A percentile compares a stretch with the other conserved stretches of the same genome.
Evolutionary conservation across 1,139 yeast species (phyloP).

Genomic region (Debaryomycetaceae sp.): DNA sequence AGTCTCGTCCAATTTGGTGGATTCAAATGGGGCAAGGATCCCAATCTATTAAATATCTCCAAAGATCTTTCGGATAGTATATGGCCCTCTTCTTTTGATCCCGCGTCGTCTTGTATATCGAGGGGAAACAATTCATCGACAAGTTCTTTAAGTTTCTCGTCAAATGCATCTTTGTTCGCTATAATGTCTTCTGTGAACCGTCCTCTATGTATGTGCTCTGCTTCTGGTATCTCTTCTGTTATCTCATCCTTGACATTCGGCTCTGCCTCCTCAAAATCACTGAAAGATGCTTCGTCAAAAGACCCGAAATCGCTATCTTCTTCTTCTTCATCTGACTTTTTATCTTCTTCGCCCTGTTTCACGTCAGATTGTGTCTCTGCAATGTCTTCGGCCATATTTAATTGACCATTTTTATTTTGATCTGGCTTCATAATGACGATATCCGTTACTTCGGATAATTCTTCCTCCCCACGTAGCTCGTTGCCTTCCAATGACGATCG

Average conservation of each 20-base stretch:
- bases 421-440: background rate
- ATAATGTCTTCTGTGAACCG: slow-evolving; percentile 14
- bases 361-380: background rate
- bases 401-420: background rate
- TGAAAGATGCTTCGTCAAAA: slow-evolving; percentile 43
- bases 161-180: slow-evolving; percentile 12
- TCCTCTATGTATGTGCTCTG: background rate
- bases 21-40: slow-evolving; percentile 39
- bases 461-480: background rate
- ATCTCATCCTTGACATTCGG: background rate
- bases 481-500: background rate
- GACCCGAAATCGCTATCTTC: slow-evolving; percentile 38
- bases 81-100: background rate
- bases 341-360: slow-evolving; percentile 1
- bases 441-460: background rate
- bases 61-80: slow-evolving; percentile 1
- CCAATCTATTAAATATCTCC: slow-evolving; percentile 31
- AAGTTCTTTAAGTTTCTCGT: slow-evolving; percentile 14
- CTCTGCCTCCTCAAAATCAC: slow-evolving; percentile 20
- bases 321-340: slow-evolving; percentile 13
- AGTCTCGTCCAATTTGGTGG: slow-evolving; percentile 60
- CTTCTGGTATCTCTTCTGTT: background rate
- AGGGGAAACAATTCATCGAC: slow-evolving; percentile 21
- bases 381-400: background rate
- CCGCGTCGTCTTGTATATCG: background rate